Evolutionary conservation across 768 basidiomycete species (phyloP).

Genomic region (Clitopilus hobsonii): DNA sequence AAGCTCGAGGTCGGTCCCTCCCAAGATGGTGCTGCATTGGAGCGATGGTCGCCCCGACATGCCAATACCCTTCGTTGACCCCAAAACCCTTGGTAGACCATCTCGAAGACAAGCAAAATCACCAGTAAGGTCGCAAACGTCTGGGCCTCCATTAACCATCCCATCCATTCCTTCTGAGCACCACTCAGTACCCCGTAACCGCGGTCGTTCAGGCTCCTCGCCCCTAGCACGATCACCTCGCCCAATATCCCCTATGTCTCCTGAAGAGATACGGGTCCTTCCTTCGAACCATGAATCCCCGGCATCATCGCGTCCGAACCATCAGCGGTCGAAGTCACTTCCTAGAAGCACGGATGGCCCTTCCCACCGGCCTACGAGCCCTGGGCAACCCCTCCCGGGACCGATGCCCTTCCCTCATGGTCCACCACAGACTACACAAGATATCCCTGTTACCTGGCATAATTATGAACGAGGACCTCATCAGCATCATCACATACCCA

Average conservation of each 20-base stretch:
- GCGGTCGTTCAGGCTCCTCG: constrained; percentile 15
- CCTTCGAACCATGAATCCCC: constrained; percentile 41
- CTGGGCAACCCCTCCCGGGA: constrained; percentile 10
- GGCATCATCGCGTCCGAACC: constrained; percentile 21
- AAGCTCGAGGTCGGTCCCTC: constrained; percentile 53
- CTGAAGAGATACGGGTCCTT: constrained; percentile 61
- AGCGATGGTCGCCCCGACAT: constrained; percentile 60
- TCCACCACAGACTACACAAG: constrained; percentile 10
- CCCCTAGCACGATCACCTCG: constrained; percentile 22
- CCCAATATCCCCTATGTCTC: constrained; percentile 27
- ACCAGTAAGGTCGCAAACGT: constrained; percentile 19
- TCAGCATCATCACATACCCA: constrained; percentile 19
- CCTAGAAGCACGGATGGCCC: constrained; percentile 32
- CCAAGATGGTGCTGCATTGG: constrained; percentile 69
- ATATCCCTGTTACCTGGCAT: constrained; percentile 25
- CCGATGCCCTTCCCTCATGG: constrained; percentile 19
- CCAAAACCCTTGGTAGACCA: constrained; percentile 2
- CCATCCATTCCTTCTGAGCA: constrained; percentile 14
- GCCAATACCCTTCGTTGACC: constrained; percentile 47
- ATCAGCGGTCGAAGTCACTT: constrained; percentile 42
- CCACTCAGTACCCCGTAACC: neutral
- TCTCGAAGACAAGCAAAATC: constrained; percentile 17
- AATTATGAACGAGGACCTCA: constrained; percentile 21
- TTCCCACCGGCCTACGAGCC: constrained; percentile 10
- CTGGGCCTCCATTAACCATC: constrained; percentile 19